Base-by-base conservation (phyloP, 2,329 filamentous ascomycete genomes). In the Botryotinia globosa region DNA sequence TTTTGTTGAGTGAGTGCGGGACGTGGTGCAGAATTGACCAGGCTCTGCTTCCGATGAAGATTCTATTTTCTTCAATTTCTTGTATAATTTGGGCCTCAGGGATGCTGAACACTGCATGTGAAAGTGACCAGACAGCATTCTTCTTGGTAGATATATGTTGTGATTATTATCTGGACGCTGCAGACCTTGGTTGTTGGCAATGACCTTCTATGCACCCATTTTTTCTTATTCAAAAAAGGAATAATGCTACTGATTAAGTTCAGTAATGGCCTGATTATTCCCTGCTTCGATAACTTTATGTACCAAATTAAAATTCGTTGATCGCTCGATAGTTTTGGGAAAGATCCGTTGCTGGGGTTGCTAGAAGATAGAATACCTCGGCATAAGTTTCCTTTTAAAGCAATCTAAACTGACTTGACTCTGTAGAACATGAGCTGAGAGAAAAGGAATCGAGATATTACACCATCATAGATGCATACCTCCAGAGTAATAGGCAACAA, bases 241-340 rank as follows among this genome's bases (percentile, higher is more conserved):
- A 34, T 65, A 48, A 48, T 48, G 25, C 45, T 5, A 65, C 29
- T 34, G n/a, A 34, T 56, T 22, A 48, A 48, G 63, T 54, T 54
- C 51, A 54, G 32, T 12, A 18, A 37, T 69, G 67, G 54, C 20
- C 67, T 62, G 67, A 69, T 69, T 69, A 62, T 71, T 64, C 59
- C 69, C 59, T 65, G 59, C 69, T 51, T 58, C 22, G 34, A 54
- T 48, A 56, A 10, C 64, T 22, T 56, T 10, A 22, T 6, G 37
- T 56, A 39, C n/a, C 42, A 65, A 39, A 54, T 37, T 29, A 39
- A 54, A 34, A 54, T 66, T 54, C 32, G 32, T 51, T 39, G 34
- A 37, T 66, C 32, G 25, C 18, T 66, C 16, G 45, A 54, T 29
- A 9, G 48, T 22, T 70, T 64, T 37, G 32, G 32, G n/a, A 70